Evolutionary conservation across 1,284 basidiomycete species (phyloP).

Genomic region (Exobasidium cylindrosporum): DNA sequence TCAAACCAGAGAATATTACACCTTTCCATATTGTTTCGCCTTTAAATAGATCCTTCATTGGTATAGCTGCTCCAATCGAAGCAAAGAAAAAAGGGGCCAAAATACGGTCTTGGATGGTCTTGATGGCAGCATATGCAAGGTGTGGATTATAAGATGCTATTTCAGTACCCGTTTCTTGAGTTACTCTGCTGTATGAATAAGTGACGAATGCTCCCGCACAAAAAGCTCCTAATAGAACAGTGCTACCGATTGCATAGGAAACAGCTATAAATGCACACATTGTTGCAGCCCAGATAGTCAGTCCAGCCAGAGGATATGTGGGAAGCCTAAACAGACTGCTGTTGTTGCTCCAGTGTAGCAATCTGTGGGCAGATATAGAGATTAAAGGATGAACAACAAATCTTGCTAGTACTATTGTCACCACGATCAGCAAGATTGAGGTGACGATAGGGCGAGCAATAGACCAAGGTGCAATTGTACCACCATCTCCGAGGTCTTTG

Average conservation of each 20-base stretch:
- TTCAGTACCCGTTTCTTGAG: neutral
- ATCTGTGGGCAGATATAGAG: neutral
- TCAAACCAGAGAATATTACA: conserved; percentile 60
- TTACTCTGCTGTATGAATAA: conserved; percentile 4
- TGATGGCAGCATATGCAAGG: conserved; percentile 6
- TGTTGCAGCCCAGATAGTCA: conserved; percentile 14
- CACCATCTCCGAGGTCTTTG: neutral
- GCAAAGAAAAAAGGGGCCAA: conserved; percentile 63
- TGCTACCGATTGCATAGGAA: conserved; percentile 19
- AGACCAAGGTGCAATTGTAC: conserved; percentile 51
- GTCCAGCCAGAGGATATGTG: conserved; percentile 2
- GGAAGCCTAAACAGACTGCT: neutral
- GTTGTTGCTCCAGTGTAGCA: neutral
- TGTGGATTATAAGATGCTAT: neutral
- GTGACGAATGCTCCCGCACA: conserved; percentile 10
- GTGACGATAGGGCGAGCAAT: conserved; percentile 58
- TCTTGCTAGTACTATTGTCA: conserved; percentile 47
- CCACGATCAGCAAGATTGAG: conserved; percentile 55
- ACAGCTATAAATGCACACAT: conserved; percentile 13
- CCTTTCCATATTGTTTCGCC: conserved; percentile 61
- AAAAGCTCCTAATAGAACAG: conserved; percentile 15
- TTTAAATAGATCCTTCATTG: conserved; percentile 60
- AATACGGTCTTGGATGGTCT: conserved; percentile 44
- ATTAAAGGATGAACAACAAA: conserved; percentile 43
- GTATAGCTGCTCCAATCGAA: conserved; percentile 63